Base-by-base conservation (phyloP, 768 basidiomycete species). In the Suillus subaureus region DNA sequence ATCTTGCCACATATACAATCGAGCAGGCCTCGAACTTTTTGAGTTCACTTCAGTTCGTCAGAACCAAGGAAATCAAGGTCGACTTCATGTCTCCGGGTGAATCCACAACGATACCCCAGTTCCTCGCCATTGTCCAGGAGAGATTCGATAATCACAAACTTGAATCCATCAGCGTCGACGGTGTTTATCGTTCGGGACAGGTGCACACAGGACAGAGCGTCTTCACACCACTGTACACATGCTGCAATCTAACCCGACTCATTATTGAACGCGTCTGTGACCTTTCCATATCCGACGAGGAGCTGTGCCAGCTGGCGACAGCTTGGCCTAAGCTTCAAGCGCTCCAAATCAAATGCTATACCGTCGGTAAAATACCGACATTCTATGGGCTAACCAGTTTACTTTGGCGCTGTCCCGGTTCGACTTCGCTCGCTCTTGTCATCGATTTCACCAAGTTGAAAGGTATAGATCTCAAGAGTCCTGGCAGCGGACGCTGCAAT, bases 311-410 rank as follows among this genome's bases (percentile, higher is more conserved):
- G 49, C 43, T 75, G 0, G 72, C 65, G 0, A 63, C 35, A 3
- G 67, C 70, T 1, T 74, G 73, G 74, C 70, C 74, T 31, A 13
- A 60, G 6, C 40, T 75, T 0, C 70, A 74, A 62, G 58, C 62
- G 4, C 72, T 74, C 31, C 37, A 54, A 3, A 65, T 74, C n/a
- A 52, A 66, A 5, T 65, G 67, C 3, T 74, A 49, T 35, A 66
- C 68, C 49, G 31, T 67, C 16, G 65, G 64, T 2, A 3, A 28
- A 28, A 45, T 74, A 0, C 73, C 73, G 0, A 76, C 74, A 0
- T 39, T 72, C 18, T 66, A 23, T 7, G 68, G 69, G 0, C 66
- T 74, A 45, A 1, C 64, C 49, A 37, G 4, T 6, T 67, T 76
- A 0, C 43, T 47, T 13, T 58, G 45, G 9, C 54, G 21, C 12